Base-by-base conservation (phyloP, 257 asterid species). In the Solanum paucissectum region DNA sequence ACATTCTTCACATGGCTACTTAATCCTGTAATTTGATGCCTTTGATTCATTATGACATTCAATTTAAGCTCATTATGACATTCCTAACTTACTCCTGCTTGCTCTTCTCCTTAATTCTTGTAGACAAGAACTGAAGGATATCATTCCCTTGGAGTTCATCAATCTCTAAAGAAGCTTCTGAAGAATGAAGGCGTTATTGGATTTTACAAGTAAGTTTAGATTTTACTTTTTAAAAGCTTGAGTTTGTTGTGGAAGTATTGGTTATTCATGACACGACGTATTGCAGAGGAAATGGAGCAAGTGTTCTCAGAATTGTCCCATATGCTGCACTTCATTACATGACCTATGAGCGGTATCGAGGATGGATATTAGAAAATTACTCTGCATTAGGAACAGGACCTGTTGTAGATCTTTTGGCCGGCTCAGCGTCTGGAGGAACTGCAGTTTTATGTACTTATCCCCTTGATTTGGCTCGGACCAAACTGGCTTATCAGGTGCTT, bases 381-480 rank as follows among this genome's bases (percentile, higher is more conserved):
- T 86, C 98, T 21, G 92, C 89, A 66, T 85, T 97, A 29, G 99
- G 99, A 38, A 94, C 98, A 0, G 99, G 99, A 55, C 95, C 99
- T 13, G 84, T 96, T 75, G 96, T 96, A 77, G 99, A 96, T 93
- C 98, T 97, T 66, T 91, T 97, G 89, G 99, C 99, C 46, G 99
- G 99, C 87, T 96, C 99, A 66, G 96, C 92, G 27, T 98, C 99
- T 32, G 99, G 99, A 40, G 99, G 99, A 32, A 97, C 99, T 37
- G 99, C 99, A 34, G 99, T 96, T 83, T 89, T 97, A 88, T 97
- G 99, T 92, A 97, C 99, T 25, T 97, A 97, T 90, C 99, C 99
- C 44, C 91, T 97, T 85, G 99, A 97, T 91, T 93, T 97, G 90
- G 99, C 98, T 64, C 99, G 99, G 42, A 95, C 99, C 52, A 97